Evolutionary conservation across 208 protist species (phyloP), one percentile per base, ranked within the genome.

Genomic region (Wallacemonas sp.): DNA sequence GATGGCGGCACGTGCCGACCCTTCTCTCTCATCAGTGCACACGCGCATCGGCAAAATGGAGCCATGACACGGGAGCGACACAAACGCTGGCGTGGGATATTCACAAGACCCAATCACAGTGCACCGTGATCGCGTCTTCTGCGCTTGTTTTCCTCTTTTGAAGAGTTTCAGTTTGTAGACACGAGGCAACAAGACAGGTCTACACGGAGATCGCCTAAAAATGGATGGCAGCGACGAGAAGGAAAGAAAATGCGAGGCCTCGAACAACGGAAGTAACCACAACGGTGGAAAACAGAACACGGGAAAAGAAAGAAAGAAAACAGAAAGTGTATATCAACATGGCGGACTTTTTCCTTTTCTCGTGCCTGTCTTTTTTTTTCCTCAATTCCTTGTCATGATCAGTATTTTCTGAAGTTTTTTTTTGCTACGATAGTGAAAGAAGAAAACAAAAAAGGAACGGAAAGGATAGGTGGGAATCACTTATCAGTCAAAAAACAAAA

Each of bases 361-460:
- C 43, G 16, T 43, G 36, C 52, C 21, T 30, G 38, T 29, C 5
- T 11, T 62, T 61, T 38, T 69, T 52, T 62, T 69, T 69, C 61
- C n/a, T n/a, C n/a, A n/a, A n/a, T n/a, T n/a, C n/a, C n/a, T n/a
- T n/a, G n/a, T n/a, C n/a, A n/a, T n/a, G n/a, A n/a, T n/a, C n/a
- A n/a, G n/a, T n/a, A n/a, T n/a, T n/a, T n/a, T n/a, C n/a, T n/a
- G n/a, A n/a, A n/a, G n/a, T n/a, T n/a, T 21, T 69, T 60, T 36
- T 66, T 66, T 41, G 38, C 52, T 43, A 43, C 52, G 32, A 60
- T 43, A 43, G 48, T 47, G 27, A n/a, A 41, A 47, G 9, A 63
- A 32, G 57, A 47, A 48, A 8, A 63, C 2, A 26, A 55, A 55
- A 55, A 30, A 55, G 44, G 12, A 6, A 23, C 17, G 9, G 44